phyloP scores from a whole-genome alignment of 345 rosid genomes.

The Angophora floribunda region DNA sequence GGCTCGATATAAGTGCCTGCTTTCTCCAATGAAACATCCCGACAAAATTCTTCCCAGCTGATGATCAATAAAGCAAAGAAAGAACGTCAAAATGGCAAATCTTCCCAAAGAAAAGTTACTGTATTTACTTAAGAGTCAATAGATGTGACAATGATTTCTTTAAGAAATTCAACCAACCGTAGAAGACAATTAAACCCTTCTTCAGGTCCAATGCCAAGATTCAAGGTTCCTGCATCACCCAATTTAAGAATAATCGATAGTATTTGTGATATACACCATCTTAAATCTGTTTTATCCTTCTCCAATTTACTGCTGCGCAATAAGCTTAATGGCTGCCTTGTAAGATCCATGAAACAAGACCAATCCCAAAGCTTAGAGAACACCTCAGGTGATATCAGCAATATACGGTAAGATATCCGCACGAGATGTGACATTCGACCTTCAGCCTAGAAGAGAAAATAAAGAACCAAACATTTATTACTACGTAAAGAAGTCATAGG shows the following conservation, averaged over 20 bases:
- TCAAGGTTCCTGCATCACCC: slow-evolving; percentile 31
- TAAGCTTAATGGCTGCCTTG: slow-evolving; percentile 15
- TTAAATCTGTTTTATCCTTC: not conserved
- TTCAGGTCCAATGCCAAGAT: slow-evolving; percentile 35
- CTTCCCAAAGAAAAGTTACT: not conserved
- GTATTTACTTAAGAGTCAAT: not conserved
- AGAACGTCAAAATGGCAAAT: slow-evolving; percentile 2
- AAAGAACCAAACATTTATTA: not conserved
- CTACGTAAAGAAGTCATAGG: not conserved
- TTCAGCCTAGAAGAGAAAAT: slow-evolving; percentile 30
- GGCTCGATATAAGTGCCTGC: slow-evolving; percentile 45
- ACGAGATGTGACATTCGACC: slow-evolving; percentile 25
- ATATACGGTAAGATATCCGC: slow-evolving; percentile 62
- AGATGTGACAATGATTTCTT: not conserved
- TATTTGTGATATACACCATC: slow-evolving; percentile 65
- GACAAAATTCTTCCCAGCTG: slow-evolving; percentile 87
- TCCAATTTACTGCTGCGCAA: slow-evolving; percentile 3
- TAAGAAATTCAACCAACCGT: slow-evolving; percentile 36
- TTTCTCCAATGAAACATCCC: slow-evolving; percentile 68
- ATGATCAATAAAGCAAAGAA: slow-evolving; percentile 2
- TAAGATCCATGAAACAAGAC: slow-evolving; percentile 69
- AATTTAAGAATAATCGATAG: slow-evolving; percentile 38
- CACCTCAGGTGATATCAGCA: slow-evolving; percentile 39
- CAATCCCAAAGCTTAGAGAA: slow-evolving; percentile 86
- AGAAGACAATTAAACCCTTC: slow-evolving; percentile 59